Percentiles rank a stretch among this genome's conserved stretches.
Conservation (phyloP, 176 grass and related monocot species). For the Musa acuminata region DNA sequence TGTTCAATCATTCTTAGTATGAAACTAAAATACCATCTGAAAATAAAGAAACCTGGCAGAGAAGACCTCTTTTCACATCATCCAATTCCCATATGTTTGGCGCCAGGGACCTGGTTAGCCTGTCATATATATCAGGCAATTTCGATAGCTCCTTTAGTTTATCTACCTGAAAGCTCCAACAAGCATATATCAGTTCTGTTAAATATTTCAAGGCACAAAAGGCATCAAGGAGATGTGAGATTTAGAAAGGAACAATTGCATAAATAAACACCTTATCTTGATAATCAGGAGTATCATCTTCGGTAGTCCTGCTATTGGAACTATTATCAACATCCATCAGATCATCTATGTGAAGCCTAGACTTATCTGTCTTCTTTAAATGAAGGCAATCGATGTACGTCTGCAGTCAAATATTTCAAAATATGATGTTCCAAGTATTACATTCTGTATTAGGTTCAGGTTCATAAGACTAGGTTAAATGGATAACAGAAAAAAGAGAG, state of each 20-base stretch:
- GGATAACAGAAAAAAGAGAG: background rate
- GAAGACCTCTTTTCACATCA: conserved; percentile 96
- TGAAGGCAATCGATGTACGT: conserved; percentile 99
- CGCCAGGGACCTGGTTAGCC: conserved; percentile 75
- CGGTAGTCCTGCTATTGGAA: conserved; percentile 31
- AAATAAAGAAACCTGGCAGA: conserved; percentile 59
- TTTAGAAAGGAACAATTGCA: background rate
- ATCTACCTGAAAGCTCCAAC: conserved; percentile 52
- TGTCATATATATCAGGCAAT: conserved; percentile 89
- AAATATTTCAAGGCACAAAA: conserved; percentile 3
- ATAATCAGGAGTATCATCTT: conserved; percentile 46
- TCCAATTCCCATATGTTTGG: conserved; percentile 99
- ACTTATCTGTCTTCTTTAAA: conserved; percentile 95
- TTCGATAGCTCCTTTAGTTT: conserved; percentile 95
- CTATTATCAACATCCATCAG: conserved; percentile 34
- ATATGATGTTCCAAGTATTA: background rate
- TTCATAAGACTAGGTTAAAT: background rate
- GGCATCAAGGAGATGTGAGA: background rate
- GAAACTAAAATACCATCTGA: background rate
- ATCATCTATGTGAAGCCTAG: conserved; percentile 80
- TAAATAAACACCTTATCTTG: conserved; percentile 47
- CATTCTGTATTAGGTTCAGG: background rate
- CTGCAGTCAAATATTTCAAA: conserved; percentile 31
- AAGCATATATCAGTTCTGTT: conserved; percentile 5
- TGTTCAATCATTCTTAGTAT: background rate